Percentiles rank a stretch among this genome's conserved stretches.
These are phyloP conservation scores for Orbilia oligospora DNA, from an alignment of 2,329 filamentous ascomycete species.

Conservation along the genomic window DNA sequence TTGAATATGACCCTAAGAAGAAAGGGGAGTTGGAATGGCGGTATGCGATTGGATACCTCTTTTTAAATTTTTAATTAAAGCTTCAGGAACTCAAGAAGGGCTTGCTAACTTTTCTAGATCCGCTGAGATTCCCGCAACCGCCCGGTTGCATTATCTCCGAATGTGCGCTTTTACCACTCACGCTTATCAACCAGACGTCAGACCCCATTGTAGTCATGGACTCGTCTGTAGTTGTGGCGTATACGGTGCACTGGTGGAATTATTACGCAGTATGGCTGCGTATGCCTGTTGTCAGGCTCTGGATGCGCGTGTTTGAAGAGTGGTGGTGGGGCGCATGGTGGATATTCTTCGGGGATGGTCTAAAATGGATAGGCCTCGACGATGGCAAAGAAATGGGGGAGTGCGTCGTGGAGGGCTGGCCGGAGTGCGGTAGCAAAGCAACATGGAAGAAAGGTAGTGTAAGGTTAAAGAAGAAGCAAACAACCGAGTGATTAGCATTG, in stretches of 20 bases:
- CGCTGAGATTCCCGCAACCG: constrained; percentile 49
- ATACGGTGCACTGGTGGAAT: constrained; percentile 51
- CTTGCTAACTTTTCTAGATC: constrained; percentile 28
- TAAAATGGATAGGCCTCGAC: constrained; percentile 66
- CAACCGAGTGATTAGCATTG: background rate
- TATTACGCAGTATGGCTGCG: constrained; percentile 55
- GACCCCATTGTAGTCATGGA: constrained; percentile 40
- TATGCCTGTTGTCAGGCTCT: constrained; percentile 43
- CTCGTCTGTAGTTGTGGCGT: constrained; percentile 46
- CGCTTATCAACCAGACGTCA: constrained; percentile 43
- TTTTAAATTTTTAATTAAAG: background rate
- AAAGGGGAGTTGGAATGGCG: constrained; percentile 11
- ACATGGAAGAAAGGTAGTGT: constrained; percentile 30
- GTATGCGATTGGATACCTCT: constrained; percentile 6
- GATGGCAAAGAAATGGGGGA: constrained; percentile 71
- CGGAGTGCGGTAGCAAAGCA: constrained; percentile 20
- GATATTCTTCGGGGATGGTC: constrained; percentile 34
- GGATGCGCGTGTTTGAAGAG: constrained; percentile 52
- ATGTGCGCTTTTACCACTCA: constrained; percentile 50
- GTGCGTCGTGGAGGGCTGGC: constrained; percentile 72
- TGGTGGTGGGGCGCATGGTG: constrained; percentile 42
- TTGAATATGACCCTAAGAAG: constrained; percentile 38
- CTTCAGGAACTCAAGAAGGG: background rate
- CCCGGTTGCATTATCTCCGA: constrained; percentile 48
- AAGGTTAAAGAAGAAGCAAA: constrained; percentile 23